These are phyloP conservation scores for Pyrenophora teres DNA, from an alignment of 2,329 filamentous ascomycete genomes.

Conservation along the genomic window DNA sequence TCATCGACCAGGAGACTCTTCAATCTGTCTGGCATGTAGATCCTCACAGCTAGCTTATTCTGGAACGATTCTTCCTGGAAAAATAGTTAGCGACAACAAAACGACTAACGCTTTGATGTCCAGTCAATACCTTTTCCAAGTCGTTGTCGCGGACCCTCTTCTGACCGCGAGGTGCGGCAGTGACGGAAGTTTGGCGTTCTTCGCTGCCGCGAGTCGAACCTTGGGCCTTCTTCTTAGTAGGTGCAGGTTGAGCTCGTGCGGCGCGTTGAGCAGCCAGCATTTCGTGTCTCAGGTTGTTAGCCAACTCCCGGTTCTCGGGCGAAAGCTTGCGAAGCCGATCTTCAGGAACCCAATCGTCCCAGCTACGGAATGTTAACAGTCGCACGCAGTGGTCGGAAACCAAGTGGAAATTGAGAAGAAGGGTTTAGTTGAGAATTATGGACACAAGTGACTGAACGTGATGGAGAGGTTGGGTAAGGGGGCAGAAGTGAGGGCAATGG, in stretches of 20 bases:
- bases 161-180: constrained; percentile 65
- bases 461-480: constrained; percentile 17
- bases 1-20: constrained; percentile 95
- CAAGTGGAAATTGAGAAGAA: background rate
- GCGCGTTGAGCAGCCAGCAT: constrained; percentile 63
- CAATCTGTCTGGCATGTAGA: constrained; percentile 84
- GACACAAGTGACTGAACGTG: constrained; percentile 3
- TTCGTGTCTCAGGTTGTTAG: constrained; percentile 72
- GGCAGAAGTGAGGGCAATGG: constrained; percentile 2
- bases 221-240: constrained; percentile 60
- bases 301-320: constrained; percentile 92
- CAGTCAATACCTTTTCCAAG: constrained; percentile 70
- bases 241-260: constrained; percentile 50
- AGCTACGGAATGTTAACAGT: constrained; percentile 56
- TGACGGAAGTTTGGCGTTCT: constrained; percentile 68
- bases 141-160: constrained; percentile 80
- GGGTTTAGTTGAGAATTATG: background rate
- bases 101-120: background rate
- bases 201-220: constrained; percentile 75
- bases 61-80: constrained; percentile 85
- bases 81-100: background rate
- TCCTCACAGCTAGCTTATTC: constrained; percentile 79
- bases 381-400: background rate
- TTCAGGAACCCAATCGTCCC: constrained; percentile 97
- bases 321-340: constrained; percentile 93